Base-by-base conservation (phyloP, 1,284 basidiomycete genomes). In the Xanthoconium separans region DNA sequence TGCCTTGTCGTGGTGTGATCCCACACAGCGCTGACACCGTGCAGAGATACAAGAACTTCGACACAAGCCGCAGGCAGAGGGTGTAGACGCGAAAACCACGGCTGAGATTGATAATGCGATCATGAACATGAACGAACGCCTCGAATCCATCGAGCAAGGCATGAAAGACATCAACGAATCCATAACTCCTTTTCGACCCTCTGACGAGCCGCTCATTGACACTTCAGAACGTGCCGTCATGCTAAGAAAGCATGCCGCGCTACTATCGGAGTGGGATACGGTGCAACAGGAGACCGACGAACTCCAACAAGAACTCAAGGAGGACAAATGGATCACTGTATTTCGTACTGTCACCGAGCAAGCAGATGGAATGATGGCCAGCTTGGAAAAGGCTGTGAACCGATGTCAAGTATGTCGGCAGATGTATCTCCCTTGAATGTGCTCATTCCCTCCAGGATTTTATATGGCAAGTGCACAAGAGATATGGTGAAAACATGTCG, bases 341-440 rank as follows among this genome's bases (percentile, higher is more conserved):
- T 98, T 98, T 71, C 81, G 92, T 59, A 94, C 91, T 36, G 93
- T 94, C 41, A 89, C 88, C 13, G 87, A 91, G 58, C 95, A 98
- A 71, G 94, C 94, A 33, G 90, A 95, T 66, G 92, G 91, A 29
- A 96, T 98, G 94, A 95, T 98, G 93, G 84, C 87, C 29, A 93
- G 92, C 64, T 73, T 98, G 58, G 92, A 97, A 75, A 96, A 94
- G 69, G 91, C 90, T 8, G 85, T 95, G 44, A 85, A 85, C 60
- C 82, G 89, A 61, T 93, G 90, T 74, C 87, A 92, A 75, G 87
- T 88, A 63, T 50, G 80, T 72, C n/a, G 29, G 50, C 8, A 48
- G 53, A 29, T 4, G 20, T n/a, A 37, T 48, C 29, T 11, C 16
- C 2, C 13, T 5, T 3, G 16, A 16, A 8, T 50, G 34, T 47